Conservation (phyloP, 257 asterid species). For the Striga asiatica region DNA sequence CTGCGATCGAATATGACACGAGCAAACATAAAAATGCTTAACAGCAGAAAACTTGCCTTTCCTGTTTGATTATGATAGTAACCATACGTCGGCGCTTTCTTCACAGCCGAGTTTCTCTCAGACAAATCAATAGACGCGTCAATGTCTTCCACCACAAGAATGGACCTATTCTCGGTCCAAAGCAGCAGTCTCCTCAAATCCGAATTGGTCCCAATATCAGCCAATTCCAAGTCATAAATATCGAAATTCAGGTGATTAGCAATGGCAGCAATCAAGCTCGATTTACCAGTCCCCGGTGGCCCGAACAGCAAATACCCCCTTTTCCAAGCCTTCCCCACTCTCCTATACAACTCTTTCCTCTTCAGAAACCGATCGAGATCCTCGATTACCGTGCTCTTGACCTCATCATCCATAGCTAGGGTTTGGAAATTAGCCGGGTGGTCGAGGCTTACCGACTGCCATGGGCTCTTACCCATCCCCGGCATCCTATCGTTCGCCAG, state of each 20-base stretch:
- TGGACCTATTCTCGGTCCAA: slow-evolving; percentile 41
- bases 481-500: slow-evolving; percentile 10
- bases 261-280: slow-evolving; percentile 75
- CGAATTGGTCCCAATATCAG: slow-evolving; percentile 28
- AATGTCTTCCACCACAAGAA: slow-evolving; percentile 70
- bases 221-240: slow-evolving; percentile 65
- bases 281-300: slow-evolving; percentile 88
- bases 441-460: slow-evolving; percentile 43
- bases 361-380: slow-evolving; percentile 40
- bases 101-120: slow-evolving; percentile 12
- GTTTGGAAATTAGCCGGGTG: slow-evolving; percentile 58
- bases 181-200: slow-evolving; percentile 35
- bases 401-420: slow-evolving; percentile 38
- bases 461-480: not conserved
- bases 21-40: no score
- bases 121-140: slow-evolving; percentile 42
- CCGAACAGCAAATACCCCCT: slow-evolving; percentile 66
- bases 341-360: slow-evolving; percentile 48
- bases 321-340: slow-evolving; percentile 72
- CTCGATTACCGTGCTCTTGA: slow-evolving; percentile 24
- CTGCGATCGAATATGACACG: no score
- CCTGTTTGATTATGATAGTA: slow-evolving; percentile 1
- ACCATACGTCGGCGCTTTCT: not conserved
- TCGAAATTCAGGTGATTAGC: slow-evolving; percentile 58
- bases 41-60: slow-evolving; percentile 19